phyloP scores from a whole-genome alignment of 257 asterid species.

The Striga asiatica region DNA sequence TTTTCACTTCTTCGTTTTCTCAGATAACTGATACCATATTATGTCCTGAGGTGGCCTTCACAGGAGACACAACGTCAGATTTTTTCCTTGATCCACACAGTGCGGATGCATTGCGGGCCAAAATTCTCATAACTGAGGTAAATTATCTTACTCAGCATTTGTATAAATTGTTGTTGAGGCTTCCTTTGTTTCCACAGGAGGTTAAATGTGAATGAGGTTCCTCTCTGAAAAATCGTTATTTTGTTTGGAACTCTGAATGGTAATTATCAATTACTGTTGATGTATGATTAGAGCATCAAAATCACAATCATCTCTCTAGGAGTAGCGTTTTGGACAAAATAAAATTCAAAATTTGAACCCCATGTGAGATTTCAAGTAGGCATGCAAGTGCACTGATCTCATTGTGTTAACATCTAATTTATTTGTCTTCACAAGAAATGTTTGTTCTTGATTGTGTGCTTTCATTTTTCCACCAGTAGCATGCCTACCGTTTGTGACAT shows the following conservation, averaged over 20 bases:
- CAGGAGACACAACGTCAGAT: slow-evolving; percentile 86
- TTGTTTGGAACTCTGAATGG: too few relatives aligned
- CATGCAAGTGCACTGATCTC: too few relatives aligned
- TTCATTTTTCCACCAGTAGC: too few relatives aligned
- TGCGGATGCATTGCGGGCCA: slow-evolving; percentile 94
- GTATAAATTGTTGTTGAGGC: background rate
- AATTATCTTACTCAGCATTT: slow-evolving; percentile 5
- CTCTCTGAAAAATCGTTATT: background rate
- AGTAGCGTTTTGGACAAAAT: background rate
- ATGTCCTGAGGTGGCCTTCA: slow-evolving; percentile 92
- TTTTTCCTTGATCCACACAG: slow-evolving; percentile 74
- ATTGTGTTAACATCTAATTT: too few relatives aligned
- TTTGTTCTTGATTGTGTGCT: too few relatives aligned
- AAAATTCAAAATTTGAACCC: too few relatives aligned
- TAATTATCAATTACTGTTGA: background rate
- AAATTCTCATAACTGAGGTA: slow-evolving; percentile 91
- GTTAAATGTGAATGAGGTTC: background rate
- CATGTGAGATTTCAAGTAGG: too few relatives aligned
- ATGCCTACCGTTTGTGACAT: too few relatives aligned
- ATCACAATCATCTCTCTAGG: background rate
- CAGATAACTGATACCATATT: slow-evolving; percentile 85
- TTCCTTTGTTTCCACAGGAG: slow-evolving; percentile 16
- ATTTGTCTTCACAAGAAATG: too few relatives aligned
- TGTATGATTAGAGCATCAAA: background rate
- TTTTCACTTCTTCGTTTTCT: slow-evolving; percentile 13